Base-by-base conservation (phyloP, 306 rosid species). In the Cucumis melo region DNA sequence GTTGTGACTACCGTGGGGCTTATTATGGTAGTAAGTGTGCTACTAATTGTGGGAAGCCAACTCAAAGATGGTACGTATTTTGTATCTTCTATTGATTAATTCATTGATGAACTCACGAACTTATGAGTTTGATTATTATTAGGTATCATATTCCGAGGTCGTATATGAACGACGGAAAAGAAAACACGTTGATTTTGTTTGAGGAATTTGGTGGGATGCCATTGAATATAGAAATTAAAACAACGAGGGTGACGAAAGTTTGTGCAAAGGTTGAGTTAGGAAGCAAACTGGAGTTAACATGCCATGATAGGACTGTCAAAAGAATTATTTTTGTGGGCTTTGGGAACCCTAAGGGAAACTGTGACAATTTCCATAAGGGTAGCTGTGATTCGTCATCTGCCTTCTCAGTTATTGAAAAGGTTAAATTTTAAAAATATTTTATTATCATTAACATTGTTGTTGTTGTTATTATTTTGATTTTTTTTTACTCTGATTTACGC, bases 1-100 rank as follows among this genome's bases (percentile, higher is more conserved):
- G 81, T 68, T 86, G 90, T 61, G 93, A 87, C 78, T 89, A 80
- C 64, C 87, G 87, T 41, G 91, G 86, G 14, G 4, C 77, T 15
- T 89, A 89, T 41, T 23, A 5, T 0, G 51, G 61, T 41, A 4
- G 17, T 20, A 89, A 89, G 77, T 89, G 91, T 46, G 77, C 79
- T 2, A 48, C 75, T 32, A 90, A 90, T 14, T 87, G 90, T 66
- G 91, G 91, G 12, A 38, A 82, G 0, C 86, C 90, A 8, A 36
- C 87, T 27, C 92, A 89, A 21, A 82, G 86, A 86, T 84, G 91
- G 88, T 71, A 51, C 1, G 53, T 66, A 32, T 39, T 20, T 19
- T 4, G 15, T 46, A 32, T 32, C 3, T 7, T 1, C 1, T 0
- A 42, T 9, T 9, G 3, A 11, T 42, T 46, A 46, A 12, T 0